phyloP scores from a whole-genome alignment of 1,284 basidiomycete species.

The Cutaneotrichosporon curvatum region DNA sequence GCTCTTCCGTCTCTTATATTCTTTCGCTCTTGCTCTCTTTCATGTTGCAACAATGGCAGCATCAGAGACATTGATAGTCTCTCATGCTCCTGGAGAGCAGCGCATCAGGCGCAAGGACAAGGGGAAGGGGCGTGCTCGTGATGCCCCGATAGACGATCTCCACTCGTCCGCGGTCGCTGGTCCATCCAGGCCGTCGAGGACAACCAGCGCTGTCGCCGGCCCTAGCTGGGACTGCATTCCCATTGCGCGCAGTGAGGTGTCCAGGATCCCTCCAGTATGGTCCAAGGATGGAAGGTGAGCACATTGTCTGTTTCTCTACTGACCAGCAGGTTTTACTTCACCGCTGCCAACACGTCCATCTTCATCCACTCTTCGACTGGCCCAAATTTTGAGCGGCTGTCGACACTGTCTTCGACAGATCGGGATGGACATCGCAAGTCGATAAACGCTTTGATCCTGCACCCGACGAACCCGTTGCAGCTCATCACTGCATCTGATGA shows the following conservation, averaged over 20 bases:
- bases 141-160: neutral
- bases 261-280: constrained; percentile 64
- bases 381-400: constrained; percentile 61
- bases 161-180: constrained; percentile 2
- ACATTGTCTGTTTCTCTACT: neutral
- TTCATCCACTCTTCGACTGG: constrained; percentile 72
- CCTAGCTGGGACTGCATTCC: constrained; percentile 35
- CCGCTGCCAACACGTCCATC: constrained; percentile 65
- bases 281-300: constrained; percentile 77
- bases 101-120: constrained; percentile 9
- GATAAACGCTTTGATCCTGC: constrained; percentile 70
- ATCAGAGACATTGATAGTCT: neutral
- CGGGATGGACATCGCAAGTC: constrained; percentile 50
- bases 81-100: neutral
- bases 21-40: neutral
- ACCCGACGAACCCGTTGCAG: constrained; percentile 82
- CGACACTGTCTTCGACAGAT: constrained; percentile 58
- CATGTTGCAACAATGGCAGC: neutral
- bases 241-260: constrained; percentile 63
- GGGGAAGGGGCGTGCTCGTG: constrained; percentile 24
- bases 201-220: constrained; percentile 2
- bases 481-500: constrained; percentile 78
- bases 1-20: neutral
- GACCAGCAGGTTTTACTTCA: constrained; percentile 71
- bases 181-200: constrained; percentile 10